phyloP scores from a whole-genome alignment of 495 filamentous ascomycete species.

The Gamarada debralockiae region DNA sequence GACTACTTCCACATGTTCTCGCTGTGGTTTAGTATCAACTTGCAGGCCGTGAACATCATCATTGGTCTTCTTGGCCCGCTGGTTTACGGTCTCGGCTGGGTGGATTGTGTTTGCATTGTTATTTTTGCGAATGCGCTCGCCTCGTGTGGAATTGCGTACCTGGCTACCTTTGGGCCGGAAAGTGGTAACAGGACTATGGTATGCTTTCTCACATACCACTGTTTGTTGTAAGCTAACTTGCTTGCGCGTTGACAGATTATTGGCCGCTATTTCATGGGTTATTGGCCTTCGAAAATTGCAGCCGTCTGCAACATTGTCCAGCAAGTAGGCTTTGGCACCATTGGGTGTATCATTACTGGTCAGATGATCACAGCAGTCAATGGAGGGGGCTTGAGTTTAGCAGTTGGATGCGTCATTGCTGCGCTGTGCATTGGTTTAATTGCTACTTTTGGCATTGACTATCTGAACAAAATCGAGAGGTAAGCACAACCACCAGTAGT shows the following conservation, averaged over 20 bases:
- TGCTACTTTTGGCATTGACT: slow-evolving; percentile 65
- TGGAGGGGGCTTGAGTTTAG: slow-evolving; percentile 54
- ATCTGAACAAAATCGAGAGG: slow-evolving; percentile 68
- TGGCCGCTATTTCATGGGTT: slow-evolving; percentile 72
- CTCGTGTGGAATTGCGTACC: slow-evolving; percentile 55
- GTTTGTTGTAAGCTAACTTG: slow-evolving; percentile 8
- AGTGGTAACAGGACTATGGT: slow-evolving; percentile 69
- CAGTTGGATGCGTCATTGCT: slow-evolving; percentile 67
- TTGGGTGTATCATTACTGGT: slow-evolving; percentile 66
- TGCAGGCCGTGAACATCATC: slow-evolving; percentile 70
- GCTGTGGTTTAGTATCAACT: slow-evolving; percentile 71
- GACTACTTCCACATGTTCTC: slow-evolving; percentile 59
- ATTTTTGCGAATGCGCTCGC: slow-evolving; percentile 59
- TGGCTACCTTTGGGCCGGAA: slow-evolving; percentile 63
- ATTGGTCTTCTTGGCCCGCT: slow-evolving; percentile 68
- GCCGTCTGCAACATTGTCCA: slow-evolving; percentile 67
- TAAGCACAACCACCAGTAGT: no score
- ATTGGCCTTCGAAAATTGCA: slow-evolving; percentile 71
- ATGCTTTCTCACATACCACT: neutral
- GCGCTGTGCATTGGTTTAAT: slow-evolving; percentile 62
- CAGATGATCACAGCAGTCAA: slow-evolving; percentile 74
- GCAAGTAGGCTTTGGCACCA: slow-evolving; percentile 65
- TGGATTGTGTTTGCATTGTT: slow-evolving; percentile 59
- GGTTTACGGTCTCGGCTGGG: slow-evolving; percentile 63
- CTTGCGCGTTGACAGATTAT: slow-evolving; percentile 25